Conservation (phyloP, 1,139 yeast genomes). For the Schwanniomyces etchellsii region DNA sequence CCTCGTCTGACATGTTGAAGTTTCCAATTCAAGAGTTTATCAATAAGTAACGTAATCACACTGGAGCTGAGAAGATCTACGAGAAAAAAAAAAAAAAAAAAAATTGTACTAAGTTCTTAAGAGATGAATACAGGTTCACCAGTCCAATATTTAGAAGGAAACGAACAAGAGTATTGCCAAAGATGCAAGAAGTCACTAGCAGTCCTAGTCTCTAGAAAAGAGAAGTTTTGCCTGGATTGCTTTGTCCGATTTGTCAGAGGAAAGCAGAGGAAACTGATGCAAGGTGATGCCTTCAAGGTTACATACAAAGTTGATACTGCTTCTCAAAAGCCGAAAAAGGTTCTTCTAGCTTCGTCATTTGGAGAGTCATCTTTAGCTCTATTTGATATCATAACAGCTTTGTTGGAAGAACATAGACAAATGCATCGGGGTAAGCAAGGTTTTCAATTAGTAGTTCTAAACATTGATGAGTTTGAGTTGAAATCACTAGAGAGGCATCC, state of each 20-base stretch:
- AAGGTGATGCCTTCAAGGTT: slow-evolving; percentile 63
- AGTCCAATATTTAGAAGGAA: slow-evolving; percentile 14
- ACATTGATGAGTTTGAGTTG: slow-evolving; percentile 38
- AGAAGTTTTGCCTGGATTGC: slow-evolving; percentile 65
- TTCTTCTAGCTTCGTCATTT: slow-evolving; percentile 59
- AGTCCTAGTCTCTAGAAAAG: slow-evolving; percentile 57
- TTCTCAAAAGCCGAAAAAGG: slow-evolving; percentile 29
- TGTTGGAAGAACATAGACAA: slow-evolving; percentile 54
- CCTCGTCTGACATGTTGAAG: neutral
- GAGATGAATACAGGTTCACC: too few species aligned
- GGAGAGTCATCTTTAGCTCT: slow-evolving; percentile 64
- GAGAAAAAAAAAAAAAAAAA: slow-evolving; percentile 2
- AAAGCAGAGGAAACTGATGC: slow-evolving; percentile 76
- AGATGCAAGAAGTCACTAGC: slow-evolving; percentile 52
- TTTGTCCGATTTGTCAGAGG: slow-evolving; percentile 67
- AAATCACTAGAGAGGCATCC: slow-evolving; percentile 12
- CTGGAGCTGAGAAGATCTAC: too few species aligned
- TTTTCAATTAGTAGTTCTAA: slow-evolving; percentile 52
- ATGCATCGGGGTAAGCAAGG: slow-evolving; percentile 67
- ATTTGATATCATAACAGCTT: slow-evolving; percentile 57
- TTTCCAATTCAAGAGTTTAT: neutral
- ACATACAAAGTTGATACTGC: slow-evolving; percentile 40
- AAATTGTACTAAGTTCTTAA: too few species aligned
- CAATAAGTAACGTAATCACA: neutral
- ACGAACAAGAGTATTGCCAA: slow-evolving; percentile 17